Evolutionary conservation across 495 filamentous ascomycete genomes (phyloP).

Genomic region (Penicillium diatomitis): DNA sequence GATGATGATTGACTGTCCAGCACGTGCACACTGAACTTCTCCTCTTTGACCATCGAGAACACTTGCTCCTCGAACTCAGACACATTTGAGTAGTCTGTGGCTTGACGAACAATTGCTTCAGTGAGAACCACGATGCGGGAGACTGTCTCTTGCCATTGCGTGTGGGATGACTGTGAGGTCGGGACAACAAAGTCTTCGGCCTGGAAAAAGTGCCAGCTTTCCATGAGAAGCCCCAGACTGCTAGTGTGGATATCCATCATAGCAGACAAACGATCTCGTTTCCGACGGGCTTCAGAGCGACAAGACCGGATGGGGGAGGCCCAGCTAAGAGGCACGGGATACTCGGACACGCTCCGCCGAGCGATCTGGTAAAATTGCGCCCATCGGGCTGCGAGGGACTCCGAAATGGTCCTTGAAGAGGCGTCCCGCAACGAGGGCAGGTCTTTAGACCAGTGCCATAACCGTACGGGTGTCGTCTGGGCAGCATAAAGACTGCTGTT

Average conservation of each 20-base stretch:
- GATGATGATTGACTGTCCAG: conserved; percentile 13
- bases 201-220: conserved; percentile 63
- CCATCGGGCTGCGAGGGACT: conserved; percentile 40
- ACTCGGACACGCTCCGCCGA: conserved; percentile 53
- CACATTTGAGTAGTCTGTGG: conserved; percentile 36
- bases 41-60: conserved; percentile 52
- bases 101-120: conserved; percentile 57
- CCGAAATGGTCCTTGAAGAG: conserved; percentile 12
- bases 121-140: conserved; percentile 68
- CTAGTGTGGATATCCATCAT: conserved; percentile 73
- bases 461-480: conserved; percentile 66
- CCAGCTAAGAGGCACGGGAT: conserved; percentile 47
- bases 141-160: conserved; percentile 64
- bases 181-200: conserved; percentile 29
- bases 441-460: conserved; percentile 57
- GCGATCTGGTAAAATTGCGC: conserved; percentile 73
- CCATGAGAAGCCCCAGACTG: conserved; percentile 76
- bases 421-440: conserved; percentile 48
- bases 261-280: conserved; percentile 54
- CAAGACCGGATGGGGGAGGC: conserved; percentile 62
- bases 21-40: conserved; percentile 38
- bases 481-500: conserved; percentile 68
- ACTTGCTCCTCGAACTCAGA: conserved; percentile 69
- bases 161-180: conserved; percentile 20
- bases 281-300: conserved; percentile 59